Percentiles rank a stretch among this genome's conserved stretches.
phyloP scores from a whole-genome alignment of 208 protist species.

The Angomonas ambiguus region DNA sequence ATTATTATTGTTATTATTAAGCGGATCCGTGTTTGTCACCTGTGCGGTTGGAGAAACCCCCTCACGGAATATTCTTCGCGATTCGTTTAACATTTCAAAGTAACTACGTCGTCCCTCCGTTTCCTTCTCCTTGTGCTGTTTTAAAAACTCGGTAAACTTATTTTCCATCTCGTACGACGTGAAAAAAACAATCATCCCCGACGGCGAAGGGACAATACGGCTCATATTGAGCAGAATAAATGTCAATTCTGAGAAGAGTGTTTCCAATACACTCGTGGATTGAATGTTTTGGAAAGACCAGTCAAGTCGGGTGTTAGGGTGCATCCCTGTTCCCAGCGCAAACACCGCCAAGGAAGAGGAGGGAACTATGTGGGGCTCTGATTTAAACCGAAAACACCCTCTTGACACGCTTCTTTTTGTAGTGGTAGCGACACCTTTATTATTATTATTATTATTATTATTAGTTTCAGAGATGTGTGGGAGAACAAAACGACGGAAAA shows the following conservation, averaged over 20 bases:
- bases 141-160: constrained; percentile 35
- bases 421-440: not conserved
- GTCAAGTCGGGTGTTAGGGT: constrained; percentile 28
- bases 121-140: not conserved
- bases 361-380: constrained; percentile 85
- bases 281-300: not conserved
- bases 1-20: constrained; percentile 8
- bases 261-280: not conserved
- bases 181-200: constrained; percentile 94
- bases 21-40: too few relatives aligned
- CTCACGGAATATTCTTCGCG: constrained; percentile 89
- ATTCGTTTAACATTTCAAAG: constrained; percentile 56
- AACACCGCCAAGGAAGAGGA: constrained; percentile 67
- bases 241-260: constrained; percentile 51
- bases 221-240: constrained; percentile 81
- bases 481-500: too few relatives aligned
- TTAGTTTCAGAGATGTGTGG: not conserved
- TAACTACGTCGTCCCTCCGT: constrained; percentile 28
- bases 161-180: constrained; percentile 88
- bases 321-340: constrained; percentile 48
- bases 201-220: constrained; percentile 73
- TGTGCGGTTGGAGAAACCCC: not conserved
- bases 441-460: not conserved
- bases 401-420: too few relatives aligned
- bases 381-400: constrained; percentile 41